These are phyloP conservation scores for Mycena capillaripes DNA, from an alignment of 768 basidiomycete species.

Conservation along the genomic window DNA sequence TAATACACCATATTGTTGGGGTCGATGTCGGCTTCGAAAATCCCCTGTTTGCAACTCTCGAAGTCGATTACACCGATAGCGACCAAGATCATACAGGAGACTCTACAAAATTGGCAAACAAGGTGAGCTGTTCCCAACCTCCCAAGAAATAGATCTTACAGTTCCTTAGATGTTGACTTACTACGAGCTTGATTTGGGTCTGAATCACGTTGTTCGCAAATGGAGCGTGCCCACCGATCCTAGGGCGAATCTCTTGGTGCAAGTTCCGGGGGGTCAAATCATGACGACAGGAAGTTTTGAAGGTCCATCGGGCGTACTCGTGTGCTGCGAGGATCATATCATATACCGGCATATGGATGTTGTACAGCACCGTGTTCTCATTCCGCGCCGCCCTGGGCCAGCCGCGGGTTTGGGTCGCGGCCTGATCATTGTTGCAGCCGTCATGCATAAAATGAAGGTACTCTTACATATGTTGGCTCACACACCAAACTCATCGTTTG, in stretches of 20 bases:
- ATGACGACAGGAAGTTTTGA: no score
- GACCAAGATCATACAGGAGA: constrained; percentile 97
- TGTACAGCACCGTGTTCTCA: neutral
- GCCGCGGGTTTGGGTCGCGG: neutral
- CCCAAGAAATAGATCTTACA: no score
- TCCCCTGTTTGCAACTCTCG: constrained; percentile 94
- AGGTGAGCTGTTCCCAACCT: constrained; percentile 60
- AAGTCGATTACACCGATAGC: constrained; percentile 95
- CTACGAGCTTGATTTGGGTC: constrained; percentile 96
- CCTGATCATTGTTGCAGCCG: neutral
- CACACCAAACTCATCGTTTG: constrained; percentile 89
- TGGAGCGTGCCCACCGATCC: constrained; percentile 98
- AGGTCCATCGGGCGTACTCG: constrained; percentile 97
- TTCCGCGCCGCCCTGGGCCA: constrained; percentile 1
- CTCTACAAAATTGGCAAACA: constrained; percentile 90
- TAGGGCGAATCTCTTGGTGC: constrained; percentile 93
- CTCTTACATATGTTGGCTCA: neutral
- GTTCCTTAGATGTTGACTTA: constrained; percentile 87
- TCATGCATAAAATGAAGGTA: constrained; percentile 18
- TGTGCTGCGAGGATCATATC: constrained; percentile 98
- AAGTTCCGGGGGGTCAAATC: constrained; percentile 97
- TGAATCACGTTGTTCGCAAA: constrained; percentile 98
- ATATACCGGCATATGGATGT: constrained; percentile 82
- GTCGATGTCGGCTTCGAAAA: constrained; percentile 99
- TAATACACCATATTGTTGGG: constrained; percentile 95